A percentile compares a stretch with the other conserved stretches of the same genome.
Conservation (phyloP, 805 yeast genomes). For the Yamadazyma kitorensis region DNA sequence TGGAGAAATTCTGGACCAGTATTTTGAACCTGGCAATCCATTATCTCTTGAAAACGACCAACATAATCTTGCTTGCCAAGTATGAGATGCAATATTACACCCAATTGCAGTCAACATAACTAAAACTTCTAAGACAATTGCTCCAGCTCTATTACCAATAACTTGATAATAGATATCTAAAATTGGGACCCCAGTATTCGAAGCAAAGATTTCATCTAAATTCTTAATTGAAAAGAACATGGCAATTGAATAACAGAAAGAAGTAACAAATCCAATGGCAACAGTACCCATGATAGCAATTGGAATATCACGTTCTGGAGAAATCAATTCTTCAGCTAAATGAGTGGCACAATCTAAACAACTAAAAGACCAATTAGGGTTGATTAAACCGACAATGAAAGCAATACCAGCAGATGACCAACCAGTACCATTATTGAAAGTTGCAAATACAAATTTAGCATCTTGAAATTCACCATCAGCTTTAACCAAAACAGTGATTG, state of each 20-base stretch:
- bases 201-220: constrained; percentile 25
- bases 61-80: constrained; percentile 44
- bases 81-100: constrained; percentile 39
- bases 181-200: constrained; percentile 37
- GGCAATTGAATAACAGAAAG: constrained; percentile 38
- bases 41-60: constrained; percentile 44
- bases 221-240: constrained; percentile 38
- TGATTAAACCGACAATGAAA: constrained; percentile 36
- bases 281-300: constrained; percentile 40
- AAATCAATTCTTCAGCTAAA: constrained; percentile 39
- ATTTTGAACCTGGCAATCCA: constrained; percentile 41
- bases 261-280: constrained; percentile 38
- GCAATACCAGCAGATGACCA: constrained; percentile 35
- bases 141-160: constrained; percentile 31
- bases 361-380: constrained; percentile 38
- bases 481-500: constrained; percentile 37
- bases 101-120: constrained; percentile 35
- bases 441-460: constrained; percentile 23
- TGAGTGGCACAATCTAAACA: constrained; percentile 43
- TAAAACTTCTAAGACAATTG: constrained; percentile 33
- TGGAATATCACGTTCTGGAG: constrained; percentile 38
- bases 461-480: constrained; percentile 31
- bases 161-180: constrained; percentile 41
- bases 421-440: constrained; percentile 21
- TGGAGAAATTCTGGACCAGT: constrained; percentile 35